These are phyloP conservation scores for Exophiala sideris DNA, from an alignment of 2,329 filamentous ascomycete species.

Conservation along the genomic window DNA sequence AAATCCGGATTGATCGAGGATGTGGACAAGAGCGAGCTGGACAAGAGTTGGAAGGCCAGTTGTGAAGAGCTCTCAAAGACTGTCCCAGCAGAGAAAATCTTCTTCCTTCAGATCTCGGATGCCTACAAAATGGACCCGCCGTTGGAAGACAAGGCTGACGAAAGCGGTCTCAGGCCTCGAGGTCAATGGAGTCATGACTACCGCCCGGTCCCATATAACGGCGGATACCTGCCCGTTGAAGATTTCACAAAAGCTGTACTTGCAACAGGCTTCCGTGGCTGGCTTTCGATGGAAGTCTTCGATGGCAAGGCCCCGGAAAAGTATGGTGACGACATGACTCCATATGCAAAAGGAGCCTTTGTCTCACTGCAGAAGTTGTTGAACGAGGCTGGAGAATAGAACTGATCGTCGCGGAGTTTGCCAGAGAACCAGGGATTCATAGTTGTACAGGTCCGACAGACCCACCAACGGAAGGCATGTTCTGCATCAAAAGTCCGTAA, in stretches of 20 bases:
- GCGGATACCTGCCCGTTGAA: slow-evolving; percentile 66
- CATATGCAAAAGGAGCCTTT: slow-evolving; percentile 53
- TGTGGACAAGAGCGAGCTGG: slow-evolving; percentile 51
- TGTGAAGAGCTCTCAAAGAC: slow-evolving; percentile 55
- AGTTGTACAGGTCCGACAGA: background rate
- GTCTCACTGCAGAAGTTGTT: slow-evolving; percentile 47
- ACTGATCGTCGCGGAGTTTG: background rate
- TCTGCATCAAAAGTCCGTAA: background rate
- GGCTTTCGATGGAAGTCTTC: slow-evolving; percentile 69
- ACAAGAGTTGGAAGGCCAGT: slow-evolving; percentile 51
- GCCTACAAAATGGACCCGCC: slow-evolving; percentile 63
- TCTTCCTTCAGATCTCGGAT: slow-evolving; percentile 70
- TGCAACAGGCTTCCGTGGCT: slow-evolving; percentile 63
- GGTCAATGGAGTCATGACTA: slow-evolving; percentile 70
- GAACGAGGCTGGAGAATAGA: slow-evolving; percentile 14
- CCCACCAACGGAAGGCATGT: background rate
- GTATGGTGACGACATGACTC: slow-evolving; percentile 47
- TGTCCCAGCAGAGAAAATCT: slow-evolving; percentile 68
- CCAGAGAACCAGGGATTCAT: background rate
- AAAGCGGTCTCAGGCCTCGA: slow-evolving; percentile 56
- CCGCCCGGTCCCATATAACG: slow-evolving; percentile 65
- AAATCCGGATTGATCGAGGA: slow-evolving; percentile 57
- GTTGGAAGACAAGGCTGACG: slow-evolving; percentile 48
- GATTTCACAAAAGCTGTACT: slow-evolving; percentile 65
- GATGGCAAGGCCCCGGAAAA: slow-evolving; percentile 57